Conservation (phyloP, 768 basidiomycete species). For the Cystobasidium ongulense region DNA sequence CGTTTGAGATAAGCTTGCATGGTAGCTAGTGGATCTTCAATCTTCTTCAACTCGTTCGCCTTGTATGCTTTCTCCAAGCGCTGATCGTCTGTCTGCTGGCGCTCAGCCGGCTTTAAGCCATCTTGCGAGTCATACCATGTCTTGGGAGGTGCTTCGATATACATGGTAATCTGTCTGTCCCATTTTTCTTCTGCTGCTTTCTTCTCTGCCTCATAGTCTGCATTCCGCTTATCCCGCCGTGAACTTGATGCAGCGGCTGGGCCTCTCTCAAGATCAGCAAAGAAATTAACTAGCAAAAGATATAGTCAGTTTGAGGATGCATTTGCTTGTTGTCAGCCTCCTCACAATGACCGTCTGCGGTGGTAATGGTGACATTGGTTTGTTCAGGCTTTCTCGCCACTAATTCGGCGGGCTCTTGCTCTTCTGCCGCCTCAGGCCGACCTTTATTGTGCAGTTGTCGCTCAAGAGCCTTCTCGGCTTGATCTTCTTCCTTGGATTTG, state of each 20-base stretch:
- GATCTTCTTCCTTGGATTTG: constrained; percentile 24
- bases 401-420: neutral
- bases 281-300: constrained; percentile 43
- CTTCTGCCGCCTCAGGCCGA: neutral
- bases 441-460: constrained; percentile 17
- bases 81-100: constrained; percentile 43
- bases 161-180: constrained; percentile 46
- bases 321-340: no score
- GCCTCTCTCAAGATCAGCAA: constrained; percentile 44
- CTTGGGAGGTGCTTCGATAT: constrained; percentile 41
- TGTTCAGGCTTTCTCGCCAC: constrained; percentile 40
- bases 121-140: constrained; percentile 46
- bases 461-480: constrained; percentile 26
- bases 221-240: constrained; percentile 1
- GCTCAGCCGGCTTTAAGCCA: constrained; percentile 43
- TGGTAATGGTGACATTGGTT: neutral
- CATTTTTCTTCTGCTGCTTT: constrained; percentile 41
- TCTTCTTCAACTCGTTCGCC: constrained; percentile 37
- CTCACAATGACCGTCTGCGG: constrained; percentile 19
- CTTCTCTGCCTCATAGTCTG: constrained; percentile 40
- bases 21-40: constrained; percentile 37
- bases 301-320: no score
- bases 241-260: constrained; percentile 39
- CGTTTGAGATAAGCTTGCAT: constrained; percentile 41
- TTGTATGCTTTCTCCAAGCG: constrained; percentile 34